Percentiles rank a stretch among this genome's conserved stretches.
Evolutionary conservation across 257 asterid species (phyloP).

Genomic region (Nicotiana tabacum): DNA sequence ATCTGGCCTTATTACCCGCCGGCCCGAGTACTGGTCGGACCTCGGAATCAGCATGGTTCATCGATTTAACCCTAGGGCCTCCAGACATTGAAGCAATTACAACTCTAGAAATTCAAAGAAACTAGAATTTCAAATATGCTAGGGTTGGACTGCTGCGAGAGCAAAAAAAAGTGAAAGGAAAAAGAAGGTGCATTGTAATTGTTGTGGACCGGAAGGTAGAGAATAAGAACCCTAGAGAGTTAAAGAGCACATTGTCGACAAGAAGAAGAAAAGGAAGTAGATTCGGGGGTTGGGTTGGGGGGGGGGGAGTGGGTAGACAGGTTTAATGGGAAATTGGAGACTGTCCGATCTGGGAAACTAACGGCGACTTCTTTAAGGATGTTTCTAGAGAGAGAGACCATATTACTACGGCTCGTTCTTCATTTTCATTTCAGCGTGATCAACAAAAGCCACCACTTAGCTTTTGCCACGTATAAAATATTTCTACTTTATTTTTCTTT

Average conservation of each 20-base stretch:
- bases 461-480: not conserved
- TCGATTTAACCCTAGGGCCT: conserved; percentile 54
- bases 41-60: conserved; percentile 49
- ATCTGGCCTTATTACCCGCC: conserved; percentile 68
- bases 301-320: not conserved
- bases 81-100: conserved; percentile 53
- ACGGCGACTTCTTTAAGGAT: conserved; percentile 26
- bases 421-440: not conserved
- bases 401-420: not conserved
- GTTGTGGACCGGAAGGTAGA: not conserved
- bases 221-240: not conserved
- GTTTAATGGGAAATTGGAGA: not conserved
- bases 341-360: conserved; percentile 19
- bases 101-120: not conserved
- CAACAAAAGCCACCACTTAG: not conserved
- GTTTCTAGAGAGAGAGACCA: conserved; percentile 36
- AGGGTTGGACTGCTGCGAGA: not conserved
- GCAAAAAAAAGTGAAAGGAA: not conserved
- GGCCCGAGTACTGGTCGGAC: conserved; percentile 73
- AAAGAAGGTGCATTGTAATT: conserved; percentile 13
- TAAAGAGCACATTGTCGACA: conserved; percentile 7
- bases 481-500: not conserved
- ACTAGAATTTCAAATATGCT: not conserved
- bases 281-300: too few species aligned
- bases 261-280: not conserved